These are phyloP conservation scores for Nymphaea thermarum DNA, from an alignment of 164 flowering plant species.

Conservation along the genomic window DNA sequence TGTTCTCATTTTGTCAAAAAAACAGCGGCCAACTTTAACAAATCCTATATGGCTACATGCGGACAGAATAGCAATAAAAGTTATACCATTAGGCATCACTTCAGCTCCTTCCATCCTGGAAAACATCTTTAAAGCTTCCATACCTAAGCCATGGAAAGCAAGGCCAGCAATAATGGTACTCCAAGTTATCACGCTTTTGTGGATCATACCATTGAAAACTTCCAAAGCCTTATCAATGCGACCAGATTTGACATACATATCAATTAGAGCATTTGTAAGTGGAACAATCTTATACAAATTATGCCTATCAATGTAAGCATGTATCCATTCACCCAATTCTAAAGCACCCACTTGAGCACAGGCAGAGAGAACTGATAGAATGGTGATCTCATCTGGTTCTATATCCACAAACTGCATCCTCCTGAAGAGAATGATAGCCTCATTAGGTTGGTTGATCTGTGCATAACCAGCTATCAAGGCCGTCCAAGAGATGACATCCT, in stretches of 20 bases:
- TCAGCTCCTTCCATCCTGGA: conserved; percentile 36
- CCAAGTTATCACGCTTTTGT: conserved; percentile 48
- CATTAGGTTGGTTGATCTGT: conserved; percentile 23
- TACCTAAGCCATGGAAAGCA: conserved; percentile 51
- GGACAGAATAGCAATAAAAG: conserved; percentile 53
- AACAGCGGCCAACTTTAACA: conserved; percentile 33
- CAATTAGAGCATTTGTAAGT: conserved; percentile 42
- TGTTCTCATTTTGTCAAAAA: conserved; percentile 31
- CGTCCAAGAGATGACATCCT: conserved; percentile 60
- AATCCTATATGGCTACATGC: conserved; percentile 64
- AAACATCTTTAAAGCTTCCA: conserved; percentile 41
- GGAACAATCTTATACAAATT: conserved; percentile 19
- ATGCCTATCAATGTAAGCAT: conserved; percentile 22
- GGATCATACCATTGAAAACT: conserved; percentile 37
- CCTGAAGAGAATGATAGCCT: conserved; percentile 36
- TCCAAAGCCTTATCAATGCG: conserved; percentile 31
- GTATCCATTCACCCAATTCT: conserved; percentile 48
- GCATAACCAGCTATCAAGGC: conserved; percentile 39
- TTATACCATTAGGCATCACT: conserved; percentile 40
- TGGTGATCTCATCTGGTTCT: conserved; percentile 45
- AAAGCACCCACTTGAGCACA: conserved; percentile 50
- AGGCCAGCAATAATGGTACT: conserved; percentile 55
- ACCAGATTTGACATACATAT: conserved; percentile 62
- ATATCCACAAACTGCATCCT: conserved; percentile 40
- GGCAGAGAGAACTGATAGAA: conserved; percentile 56